These are phyloP conservation scores for Mycotypha africana DNA, from an alignment of 371 early-diverging fungal genomes.

Conservation along the genomic window DNA sequence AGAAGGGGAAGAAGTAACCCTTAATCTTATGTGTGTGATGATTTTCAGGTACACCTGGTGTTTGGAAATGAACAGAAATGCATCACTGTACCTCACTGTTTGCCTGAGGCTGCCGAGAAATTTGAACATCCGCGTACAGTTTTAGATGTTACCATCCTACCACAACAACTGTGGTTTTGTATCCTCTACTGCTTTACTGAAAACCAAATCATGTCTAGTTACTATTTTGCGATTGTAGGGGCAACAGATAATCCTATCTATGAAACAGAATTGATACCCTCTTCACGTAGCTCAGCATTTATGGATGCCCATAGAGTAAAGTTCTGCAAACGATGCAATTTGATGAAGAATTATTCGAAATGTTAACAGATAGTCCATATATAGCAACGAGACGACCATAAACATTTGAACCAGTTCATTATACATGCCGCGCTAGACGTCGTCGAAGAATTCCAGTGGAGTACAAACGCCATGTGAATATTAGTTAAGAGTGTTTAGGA, in stretches of 20 bases:
- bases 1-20: no score
- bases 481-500: background rate
- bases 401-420: conserved; percentile 93
- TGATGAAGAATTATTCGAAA: background rate
- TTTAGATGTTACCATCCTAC: no score
- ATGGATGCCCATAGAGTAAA: conserved; percentile 32
- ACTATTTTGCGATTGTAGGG: conserved; percentile 92
- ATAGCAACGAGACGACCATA: conserved; percentile 71
- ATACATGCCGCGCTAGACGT: conserved; percentile 94
- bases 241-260: conserved; percentile 91
- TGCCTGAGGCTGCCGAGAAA: no score
- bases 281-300: conserved; percentile 36
- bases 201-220: conserved; percentile 46
- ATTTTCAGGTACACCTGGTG: no score
- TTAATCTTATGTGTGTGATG: no score
- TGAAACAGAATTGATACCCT: conserved; percentile 80
- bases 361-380: background rate
- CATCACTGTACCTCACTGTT: no score
- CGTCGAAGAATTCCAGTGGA: conserved; percentile 91
- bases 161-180: no score
- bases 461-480: conserved; percentile 70
- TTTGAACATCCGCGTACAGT: no score
- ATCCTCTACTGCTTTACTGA: no score
- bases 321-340: no score
- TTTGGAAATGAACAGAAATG: no score